Percentiles rank a stretch among this genome's conserved stretches.
Evolutionary conservation across 352 stramenopile genomes (phyloP).

Genomic region (Phytophthora hybrid): DNA sequence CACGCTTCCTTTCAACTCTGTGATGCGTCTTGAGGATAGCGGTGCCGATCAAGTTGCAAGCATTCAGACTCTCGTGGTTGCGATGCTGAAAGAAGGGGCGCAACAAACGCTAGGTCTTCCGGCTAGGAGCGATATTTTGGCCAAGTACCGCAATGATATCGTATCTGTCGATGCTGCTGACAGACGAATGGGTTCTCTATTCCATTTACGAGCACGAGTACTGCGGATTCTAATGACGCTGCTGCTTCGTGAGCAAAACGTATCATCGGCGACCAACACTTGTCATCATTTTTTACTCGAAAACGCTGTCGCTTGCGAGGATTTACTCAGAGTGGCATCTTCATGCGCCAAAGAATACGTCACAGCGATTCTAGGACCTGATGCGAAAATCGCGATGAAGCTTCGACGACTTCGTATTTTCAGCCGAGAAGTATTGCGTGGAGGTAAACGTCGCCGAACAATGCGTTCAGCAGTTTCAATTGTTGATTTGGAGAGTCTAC

Average conservation of each 20-base stretch:
- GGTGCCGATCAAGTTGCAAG: constrained; percentile 10
- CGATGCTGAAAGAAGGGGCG: constrained; percentile 28
- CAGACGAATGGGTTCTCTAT: constrained; percentile 7
- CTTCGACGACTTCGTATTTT: constrained; percentile 41
- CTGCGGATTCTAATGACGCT: constrained; percentile 38
- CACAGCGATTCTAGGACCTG: constrained; percentile 31
- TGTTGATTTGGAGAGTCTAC: constrained; percentile 42
- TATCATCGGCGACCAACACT: background rate
- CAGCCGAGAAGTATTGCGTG: constrained; percentile 25
- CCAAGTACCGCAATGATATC: constrained; percentile 26
- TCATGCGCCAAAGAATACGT: constrained; percentile 20
- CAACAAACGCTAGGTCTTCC: constrained; percentile 11
- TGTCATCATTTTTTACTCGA: constrained; percentile 33
- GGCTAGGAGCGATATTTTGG: constrained; percentile 26
- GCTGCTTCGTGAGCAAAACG: constrained; percentile 26
- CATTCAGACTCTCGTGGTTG: constrained; percentile 20
- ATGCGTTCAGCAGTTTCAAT: constrained; percentile 18
- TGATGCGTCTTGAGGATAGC: constrained; percentile 16
- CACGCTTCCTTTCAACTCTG: constrained; percentile 21
- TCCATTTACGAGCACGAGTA: constrained; percentile 30
- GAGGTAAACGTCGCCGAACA: constrained; percentile 1
- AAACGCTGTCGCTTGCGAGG: constrained; percentile 22
- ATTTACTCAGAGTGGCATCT: constrained; percentile 44
- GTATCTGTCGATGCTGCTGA: constrained; percentile 21
- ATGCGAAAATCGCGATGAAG: constrained; percentile 47